Percentiles rank a stretch among this genome's conserved stretches.
Evolutionary conservation across 768 basidiomycete genomes (phyloP).

Genomic region (Trametes meyenii): DNA sequence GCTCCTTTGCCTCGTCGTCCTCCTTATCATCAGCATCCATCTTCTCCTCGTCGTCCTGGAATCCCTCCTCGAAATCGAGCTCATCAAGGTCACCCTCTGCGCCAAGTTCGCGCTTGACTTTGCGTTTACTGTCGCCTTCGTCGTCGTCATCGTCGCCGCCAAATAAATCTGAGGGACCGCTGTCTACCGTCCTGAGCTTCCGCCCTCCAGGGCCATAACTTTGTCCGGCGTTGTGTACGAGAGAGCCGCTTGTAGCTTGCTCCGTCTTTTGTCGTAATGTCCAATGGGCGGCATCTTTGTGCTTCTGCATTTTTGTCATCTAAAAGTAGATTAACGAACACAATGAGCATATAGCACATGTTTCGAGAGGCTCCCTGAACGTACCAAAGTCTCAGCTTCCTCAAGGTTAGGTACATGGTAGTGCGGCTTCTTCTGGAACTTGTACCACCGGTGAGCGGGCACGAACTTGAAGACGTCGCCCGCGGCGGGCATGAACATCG

Average conservation of each 20-base stretch:
- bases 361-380: constrained; percentile 24
- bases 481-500: constrained; percentile 83
- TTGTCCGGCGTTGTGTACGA: constrained; percentile 52
- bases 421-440: constrained; percentile 84
- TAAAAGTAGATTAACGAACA: constrained; percentile 24
- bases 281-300: constrained; percentile 77
- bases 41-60: constrained; percentile 87
- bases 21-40: constrained; percentile 66
- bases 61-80: constrained; percentile 79
- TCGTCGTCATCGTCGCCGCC: constrained; percentile 66
- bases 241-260: constrained; percentile 41
- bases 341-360: constrained; percentile 24
- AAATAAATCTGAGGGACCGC: constrained; percentile 60
- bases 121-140: constrained; percentile 43
- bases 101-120: constrained; percentile 61
- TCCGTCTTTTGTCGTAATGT: constrained; percentile 48
- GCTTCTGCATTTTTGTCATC: constrained; percentile 63
- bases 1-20: constrained; percentile 84
- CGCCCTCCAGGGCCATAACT: constrained; percentile 74
- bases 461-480: constrained; percentile 87
- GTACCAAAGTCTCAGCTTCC: constrained; percentile 70
- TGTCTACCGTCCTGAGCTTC: constrained; percentile 67
- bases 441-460: constrained; percentile 88
- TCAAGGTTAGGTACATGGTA: constrained; percentile 69
- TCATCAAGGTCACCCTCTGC: constrained; percentile 85